phyloP scores from a whole-genome alignment of 768 basidiomycete species.

The Tephrocybe sp. region DNA sequence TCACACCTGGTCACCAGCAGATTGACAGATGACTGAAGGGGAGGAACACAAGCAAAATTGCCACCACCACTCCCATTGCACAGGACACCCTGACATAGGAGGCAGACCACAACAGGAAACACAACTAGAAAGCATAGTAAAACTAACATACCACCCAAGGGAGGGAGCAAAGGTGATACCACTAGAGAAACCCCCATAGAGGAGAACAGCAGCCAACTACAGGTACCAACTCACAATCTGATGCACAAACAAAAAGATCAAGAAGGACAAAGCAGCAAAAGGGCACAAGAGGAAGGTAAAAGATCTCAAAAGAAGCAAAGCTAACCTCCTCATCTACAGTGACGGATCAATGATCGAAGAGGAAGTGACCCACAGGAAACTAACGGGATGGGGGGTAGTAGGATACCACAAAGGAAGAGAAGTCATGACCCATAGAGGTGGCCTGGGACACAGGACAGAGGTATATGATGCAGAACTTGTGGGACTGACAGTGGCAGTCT shows the following conservation, averaged over 20 bases:
- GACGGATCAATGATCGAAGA: conserved; percentile 5
- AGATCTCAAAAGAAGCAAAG: too few relatives aligned
- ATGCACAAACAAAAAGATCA: background rate
- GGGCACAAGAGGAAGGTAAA: too few relatives aligned
- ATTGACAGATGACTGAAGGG: background rate
- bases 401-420: conserved; percentile 17
- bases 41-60: conserved; percentile 1
- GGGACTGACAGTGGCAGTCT: conserved; percentile 19
- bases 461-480: conserved; percentile 28
- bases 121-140: conserved; percentile 14
- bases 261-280: background rate
- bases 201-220: background rate
- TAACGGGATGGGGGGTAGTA: conserved; percentile 19
- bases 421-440: conserved; percentile 8
- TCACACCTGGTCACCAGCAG: background rate
- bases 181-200: background rate
- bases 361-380: conserved; percentile 2
- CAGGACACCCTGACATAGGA: background rate
- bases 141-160: conserved; percentile 11
- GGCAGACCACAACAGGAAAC: background rate
- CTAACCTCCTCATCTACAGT: background rate
- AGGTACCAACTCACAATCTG: background rate
- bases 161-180: conserved; percentile 14
- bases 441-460: conserved; percentile 25
- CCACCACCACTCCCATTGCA: conserved; percentile 21